phyloP scores from a whole-genome alignment of 164 flowering plant genomes.

The Platanus orientalis region DNA sequence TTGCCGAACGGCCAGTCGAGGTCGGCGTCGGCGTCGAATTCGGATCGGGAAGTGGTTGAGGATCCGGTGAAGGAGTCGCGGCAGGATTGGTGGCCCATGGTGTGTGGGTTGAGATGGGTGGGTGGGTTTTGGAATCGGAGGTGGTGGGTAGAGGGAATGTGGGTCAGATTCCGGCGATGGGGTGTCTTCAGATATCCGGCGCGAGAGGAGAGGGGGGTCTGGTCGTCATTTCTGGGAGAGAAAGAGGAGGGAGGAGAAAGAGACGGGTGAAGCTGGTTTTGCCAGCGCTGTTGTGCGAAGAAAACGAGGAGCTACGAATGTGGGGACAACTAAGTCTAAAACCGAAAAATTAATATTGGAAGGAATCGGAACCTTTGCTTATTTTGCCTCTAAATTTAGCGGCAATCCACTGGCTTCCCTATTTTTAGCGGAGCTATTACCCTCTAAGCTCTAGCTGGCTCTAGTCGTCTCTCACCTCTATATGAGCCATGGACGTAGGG shows the following conservation, averaged over 20 bases:
- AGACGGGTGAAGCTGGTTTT: conserved; percentile 17
- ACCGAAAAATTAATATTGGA: conserved; percentile 2
- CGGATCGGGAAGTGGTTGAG: conserved; percentile 5
- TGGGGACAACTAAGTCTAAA: background rate
- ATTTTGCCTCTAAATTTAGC: background rate
- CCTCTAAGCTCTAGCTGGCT: no score
- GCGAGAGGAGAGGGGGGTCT: conserved; percentile 21
- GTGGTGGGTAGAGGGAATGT: background rate
- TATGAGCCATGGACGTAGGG: no score
- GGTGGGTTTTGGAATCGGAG: background rate
- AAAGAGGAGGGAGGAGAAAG: conserved; percentile 8
- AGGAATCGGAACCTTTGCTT: background rate
- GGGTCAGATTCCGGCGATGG: conserved; percentile 3
- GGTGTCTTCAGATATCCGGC: conserved; percentile 22
- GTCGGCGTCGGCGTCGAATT: conserved; percentile 27
- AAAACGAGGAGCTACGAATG: conserved; percentile 13
- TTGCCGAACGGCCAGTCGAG: conserved; percentile 64
- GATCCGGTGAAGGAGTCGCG: conserved; percentile 24
- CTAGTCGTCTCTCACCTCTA: no score
- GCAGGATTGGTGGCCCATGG: conserved; percentile 29
- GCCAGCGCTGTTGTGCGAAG: conserved; percentile 23
- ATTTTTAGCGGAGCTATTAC: background rate
- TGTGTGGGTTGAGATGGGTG: background rate
- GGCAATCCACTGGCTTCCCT: background rate
- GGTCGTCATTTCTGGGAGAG: conserved; percentile 14